phyloP scores from a whole-genome alignment of 148 eudicot genomes.

The Nepenthes gracilis region DNA sequence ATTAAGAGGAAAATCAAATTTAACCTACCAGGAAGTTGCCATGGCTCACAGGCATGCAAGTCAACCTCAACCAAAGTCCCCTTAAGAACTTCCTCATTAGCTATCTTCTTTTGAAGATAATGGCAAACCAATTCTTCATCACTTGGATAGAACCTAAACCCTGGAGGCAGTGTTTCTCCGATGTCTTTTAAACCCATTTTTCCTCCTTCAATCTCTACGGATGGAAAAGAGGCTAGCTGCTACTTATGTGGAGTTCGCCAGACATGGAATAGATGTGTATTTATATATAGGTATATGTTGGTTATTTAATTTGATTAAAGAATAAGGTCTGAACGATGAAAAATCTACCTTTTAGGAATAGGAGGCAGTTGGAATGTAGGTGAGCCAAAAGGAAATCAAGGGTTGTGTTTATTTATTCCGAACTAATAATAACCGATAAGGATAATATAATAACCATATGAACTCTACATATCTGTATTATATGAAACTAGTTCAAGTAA shows the following conservation, averaged over 20 bases:
- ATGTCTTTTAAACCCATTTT: constrained; percentile 74
- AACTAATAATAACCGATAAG: not conserved
- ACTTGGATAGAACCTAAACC: constrained; percentile 87
- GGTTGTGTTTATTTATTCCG: not conserved
- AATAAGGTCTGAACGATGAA: not conserved
- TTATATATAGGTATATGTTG: not conserved
- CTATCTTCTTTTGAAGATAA: constrained; percentile 66
- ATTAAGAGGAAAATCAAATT: not conserved
- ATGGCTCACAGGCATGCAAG: constrained; percentile 87
- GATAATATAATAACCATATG: not conserved
- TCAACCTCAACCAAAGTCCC: constrained; percentile 82
- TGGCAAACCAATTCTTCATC: constrained; percentile 93
- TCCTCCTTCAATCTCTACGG: not conserved
- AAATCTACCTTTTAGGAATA: not conserved
- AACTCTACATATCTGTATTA: too few relatives aligned
- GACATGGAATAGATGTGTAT: not conserved
- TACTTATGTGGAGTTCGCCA: not conserved
- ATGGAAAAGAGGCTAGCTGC: too few relatives aligned
- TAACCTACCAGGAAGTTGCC: constrained; percentile 92
- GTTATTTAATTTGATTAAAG: not conserved
- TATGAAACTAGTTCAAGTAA: too few relatives aligned
- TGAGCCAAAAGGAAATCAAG: not conserved
- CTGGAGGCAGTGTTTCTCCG: constrained; percentile 82
- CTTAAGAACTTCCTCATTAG: constrained; percentile 50
- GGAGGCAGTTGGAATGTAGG: not conserved